Percentiles rank a stretch among this genome's conserved stretches.
phyloP scores from a whole-genome alignment of 768 basidiomycete species.

The Paxillus ammoniavirescens region DNA sequence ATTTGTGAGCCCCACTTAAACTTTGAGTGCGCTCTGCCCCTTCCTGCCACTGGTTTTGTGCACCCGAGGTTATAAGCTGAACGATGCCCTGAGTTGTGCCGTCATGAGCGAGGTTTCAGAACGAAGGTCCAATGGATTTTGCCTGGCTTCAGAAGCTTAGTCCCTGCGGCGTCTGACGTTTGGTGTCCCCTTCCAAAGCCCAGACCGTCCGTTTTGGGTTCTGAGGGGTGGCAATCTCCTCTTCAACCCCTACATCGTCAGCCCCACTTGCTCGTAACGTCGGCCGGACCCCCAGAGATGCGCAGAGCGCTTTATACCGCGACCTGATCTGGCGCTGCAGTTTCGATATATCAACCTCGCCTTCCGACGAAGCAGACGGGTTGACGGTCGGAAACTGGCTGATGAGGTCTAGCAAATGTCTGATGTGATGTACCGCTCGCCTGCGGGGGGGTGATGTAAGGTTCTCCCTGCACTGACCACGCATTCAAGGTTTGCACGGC shows the following conservation, averaged over 20 bases:
- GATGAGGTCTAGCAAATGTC: conserved; percentile 69
- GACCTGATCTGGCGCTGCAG: conserved; percentile 85
- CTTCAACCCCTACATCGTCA: conserved; percentile 9
- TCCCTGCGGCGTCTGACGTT: conserved; percentile 15
- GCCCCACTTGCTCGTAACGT: conserved; percentile 29
- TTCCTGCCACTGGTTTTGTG: not conserved
- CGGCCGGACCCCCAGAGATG: conserved; percentile 69
- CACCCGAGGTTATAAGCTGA: not conserved
- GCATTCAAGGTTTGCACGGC: not conserved
- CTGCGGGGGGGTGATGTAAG: conserved; percentile 29
- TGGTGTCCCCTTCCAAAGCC: conserved; percentile 9
- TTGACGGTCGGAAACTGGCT: conserved; percentile 76
- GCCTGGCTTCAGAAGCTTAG: conserved; percentile 15
- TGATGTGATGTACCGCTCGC: conserved; percentile 61
- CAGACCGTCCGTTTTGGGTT: conserved; percentile 4
- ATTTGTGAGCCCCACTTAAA: not conserved
- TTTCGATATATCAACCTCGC: conserved; percentile 67
- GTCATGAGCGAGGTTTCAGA: not conserved
- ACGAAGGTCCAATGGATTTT: not conserved
- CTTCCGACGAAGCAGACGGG: conserved; percentile 42
- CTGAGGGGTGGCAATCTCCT: not conserved
- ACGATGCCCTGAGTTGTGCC: not conserved
- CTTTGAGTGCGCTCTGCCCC: not conserved
- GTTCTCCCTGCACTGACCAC: not conserved
- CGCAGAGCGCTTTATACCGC: conserved; percentile 83